Evolutionary conservation across 1,284 basidiomycete species (phyloP), one percentile per base, ranked within the genome.

Genomic region (Coniophora puteana): DNA sequence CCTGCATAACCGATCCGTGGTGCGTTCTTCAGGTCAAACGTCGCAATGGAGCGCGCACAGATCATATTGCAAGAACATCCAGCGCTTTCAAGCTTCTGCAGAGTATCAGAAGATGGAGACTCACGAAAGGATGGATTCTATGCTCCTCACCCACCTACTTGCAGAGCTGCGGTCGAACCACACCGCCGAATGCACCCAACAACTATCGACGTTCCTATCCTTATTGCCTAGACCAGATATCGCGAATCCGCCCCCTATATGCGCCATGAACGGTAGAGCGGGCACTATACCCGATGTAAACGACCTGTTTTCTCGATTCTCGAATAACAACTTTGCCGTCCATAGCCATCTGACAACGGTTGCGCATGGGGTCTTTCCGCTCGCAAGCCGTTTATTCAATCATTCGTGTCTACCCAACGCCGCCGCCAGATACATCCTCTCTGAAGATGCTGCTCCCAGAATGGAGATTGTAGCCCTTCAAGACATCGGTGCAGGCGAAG

Each of bases 341-440:
- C 81, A 87, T 52, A 82, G 78, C 2, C 82, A 86, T 62, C 63
- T 87, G 24, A 72, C 63, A 12, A 71, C 79, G 2, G 69, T 80
- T 50, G 86, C 74, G 0, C 80, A 87, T 60, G 86, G 84, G 0
- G 67, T 86, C 22, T 88, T 84, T 45, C 82, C 86, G 7, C 57
- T 77, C 16, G 78, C 85, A 3, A 88, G 86, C 52, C 72, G 83
- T 10, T 55, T 78, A 8, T 85, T 88, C 62, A 89, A 89, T 54
- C 86, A 89, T 54, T 86, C 83, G 4, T 89, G 86, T 56, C 51
- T 71, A 11, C 85, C 86, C 4, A 88, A 86, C 47, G 80, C 83
- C 16, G 74, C 72, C n/a, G 67, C 75, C 17, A 79, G 74, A 54
- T 88, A 82, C 52, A 54, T 59, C 27, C 62, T 84, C 17, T 54